These are phyloP conservation scores for Carex parvula DNA, from an alignment of 176 grass and related monocot species.

Conservation along the genomic window DNA sequence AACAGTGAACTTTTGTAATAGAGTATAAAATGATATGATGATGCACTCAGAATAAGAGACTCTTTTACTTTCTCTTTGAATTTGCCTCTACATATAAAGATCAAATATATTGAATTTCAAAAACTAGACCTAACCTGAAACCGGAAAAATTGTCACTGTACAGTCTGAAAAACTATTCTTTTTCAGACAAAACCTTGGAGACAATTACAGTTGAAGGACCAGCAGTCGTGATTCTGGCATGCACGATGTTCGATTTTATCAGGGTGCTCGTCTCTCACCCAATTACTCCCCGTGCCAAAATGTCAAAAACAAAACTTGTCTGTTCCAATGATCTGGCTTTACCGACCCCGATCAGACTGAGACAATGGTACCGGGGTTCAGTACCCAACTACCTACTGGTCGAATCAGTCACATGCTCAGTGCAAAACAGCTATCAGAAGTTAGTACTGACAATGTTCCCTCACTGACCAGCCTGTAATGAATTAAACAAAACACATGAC, in stretches of 20 bases:
- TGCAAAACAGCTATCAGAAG: slow-evolving; percentile 67
- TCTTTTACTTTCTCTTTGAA: no score
- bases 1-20: no score
- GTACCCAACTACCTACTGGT: slow-evolving; percentile 40
- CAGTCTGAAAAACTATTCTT: not conserved
- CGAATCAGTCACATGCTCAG: slow-evolving; percentile 49
- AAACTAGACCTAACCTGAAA: not conserved
- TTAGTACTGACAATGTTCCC: slow-evolving; percentile 61
- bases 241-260: no score
- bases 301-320: no score
- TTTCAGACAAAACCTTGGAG: slow-evolving; percentile 28
- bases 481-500: no score
- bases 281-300: no score
- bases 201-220: slow-evolving; percentile 51
- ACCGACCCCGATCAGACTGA: slow-evolving; percentile 28
- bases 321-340: slow-evolving; percentile 30
- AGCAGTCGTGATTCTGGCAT: no score
- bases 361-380: slow-evolving; percentile 47
- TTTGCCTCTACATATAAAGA: no score
- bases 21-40: no score
- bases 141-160: not conserved
- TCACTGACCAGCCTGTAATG: slow-evolving; percentile 53
- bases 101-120: no score
- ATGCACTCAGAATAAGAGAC: no score
- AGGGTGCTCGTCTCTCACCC: no score